Conservation (phyloP, 352 stramenopile species). For the Globisporangium polare region DNA sequence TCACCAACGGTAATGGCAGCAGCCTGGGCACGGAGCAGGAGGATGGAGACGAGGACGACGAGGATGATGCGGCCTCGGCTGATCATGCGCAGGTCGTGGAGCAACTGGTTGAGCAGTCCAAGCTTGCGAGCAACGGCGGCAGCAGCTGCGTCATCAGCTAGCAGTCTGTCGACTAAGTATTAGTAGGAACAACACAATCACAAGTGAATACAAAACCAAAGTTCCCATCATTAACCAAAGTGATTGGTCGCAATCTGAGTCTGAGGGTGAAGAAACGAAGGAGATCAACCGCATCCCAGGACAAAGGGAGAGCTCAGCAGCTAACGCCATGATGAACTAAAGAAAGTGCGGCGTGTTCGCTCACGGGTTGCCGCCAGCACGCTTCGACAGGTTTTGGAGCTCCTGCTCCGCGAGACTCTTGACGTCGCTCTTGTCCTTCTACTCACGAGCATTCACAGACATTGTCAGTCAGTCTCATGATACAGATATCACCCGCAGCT, state of each 20-base stretch:
- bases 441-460: no score
- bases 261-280: no score
- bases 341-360: neutral
- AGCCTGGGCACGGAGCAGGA: conserved; percentile 3
- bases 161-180: conserved; percentile 1
- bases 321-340: no score
- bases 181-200: neutral
- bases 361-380: conserved; percentile 12
- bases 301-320: neutral
- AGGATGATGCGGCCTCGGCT: conserved; percentile 25
- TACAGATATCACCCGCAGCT: no score
- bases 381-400: conserved; percentile 47
- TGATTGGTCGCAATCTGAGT: no score
- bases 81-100: conserved; percentile 60
- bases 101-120: conserved; percentile 67
- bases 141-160: conserved; percentile 62
- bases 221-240: neutral
- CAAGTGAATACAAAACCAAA: conserved; percentile 7
- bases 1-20: conserved; percentile 3
- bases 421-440: conserved; percentile 62
- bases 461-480: no score
- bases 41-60: neutral
- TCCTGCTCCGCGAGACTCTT: conserved; percentile 58
- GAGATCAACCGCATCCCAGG: neutral
- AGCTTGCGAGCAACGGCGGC: conserved; percentile 33